Evolutionary conservation across 345 rosid species (phyloP), one percentile per base, ranked within the genome.

Genomic region (Gossypium sturtianum): DNA sequence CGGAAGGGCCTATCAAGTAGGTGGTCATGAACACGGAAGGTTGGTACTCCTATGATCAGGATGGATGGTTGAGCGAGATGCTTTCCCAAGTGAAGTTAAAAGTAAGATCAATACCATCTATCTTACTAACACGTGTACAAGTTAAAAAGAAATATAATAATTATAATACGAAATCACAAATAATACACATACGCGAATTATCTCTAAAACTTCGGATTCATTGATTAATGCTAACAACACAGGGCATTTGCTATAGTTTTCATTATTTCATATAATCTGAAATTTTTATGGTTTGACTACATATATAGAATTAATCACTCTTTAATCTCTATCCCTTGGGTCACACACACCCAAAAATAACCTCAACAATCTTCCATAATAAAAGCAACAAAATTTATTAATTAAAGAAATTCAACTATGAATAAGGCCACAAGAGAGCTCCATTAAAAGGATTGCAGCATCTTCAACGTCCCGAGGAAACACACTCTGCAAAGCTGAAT

Each of bases 391-490:
- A 70, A 70, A 27, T 11, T 69, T 69, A 69, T 29, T 69, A 23
- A 29, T 0, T 9, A 13, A 13, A 3, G 0, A 17, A 16, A 5
- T 10, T 82, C 71, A 86, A 59, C 54, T 25, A 10, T 82, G 82
- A 74, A 76, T 64, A 71, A 86, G 80, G 72, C 89, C 89, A 64
- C 85, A 83, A 29, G 92, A 88, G 58, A 88, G 64, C 71, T 82
- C 84, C 90, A 88, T 88, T 15, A 88, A 82, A 52, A 85, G 80
- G 51, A 86, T 78, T 2, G 92, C 92, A 60, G 92, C 90, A 75
- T 88, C 87, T 75, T 84, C 85, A 67, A 79, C 90, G 48, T 88
- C 89, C 48, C 51, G 84, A 3, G 92, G 80, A 69, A 86, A 80
- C 66, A 80, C 86, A 54, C 74, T 77, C 72, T 79, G 78, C 57